These are phyloP conservation scores for Boletellus ananas DNA, from an alignment of 768 basidiomycete species.

Conservation along the genomic window DNA sequence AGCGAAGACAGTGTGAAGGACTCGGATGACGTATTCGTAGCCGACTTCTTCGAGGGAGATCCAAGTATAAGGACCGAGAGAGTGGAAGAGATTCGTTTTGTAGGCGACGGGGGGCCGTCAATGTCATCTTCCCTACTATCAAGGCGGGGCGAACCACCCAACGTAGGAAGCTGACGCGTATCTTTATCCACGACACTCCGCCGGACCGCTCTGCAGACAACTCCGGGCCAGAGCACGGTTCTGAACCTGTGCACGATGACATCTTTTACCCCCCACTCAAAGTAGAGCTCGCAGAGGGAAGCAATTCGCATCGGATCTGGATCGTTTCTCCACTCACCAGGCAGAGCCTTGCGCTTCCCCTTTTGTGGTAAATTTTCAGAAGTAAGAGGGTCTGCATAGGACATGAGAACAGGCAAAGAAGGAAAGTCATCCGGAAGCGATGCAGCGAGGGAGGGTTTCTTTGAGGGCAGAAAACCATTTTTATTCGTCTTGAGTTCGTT, in stretches of 20 bases:
- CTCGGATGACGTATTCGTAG: not conserved
- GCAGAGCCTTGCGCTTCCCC: conserved; percentile 35
- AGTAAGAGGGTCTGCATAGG: conserved; percentile 76
- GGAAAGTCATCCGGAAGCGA: conserved; percentile 68
- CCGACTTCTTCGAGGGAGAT: conserved; percentile 14
- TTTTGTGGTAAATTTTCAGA: conserved; percentile 47
- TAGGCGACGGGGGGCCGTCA: conserved; percentile 11
- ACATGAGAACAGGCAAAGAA: conserved; percentile 64
- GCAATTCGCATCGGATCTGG: conserved; percentile 73
- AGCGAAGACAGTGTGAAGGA: conserved; percentile 16
- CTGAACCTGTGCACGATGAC: conserved; percentile 81
- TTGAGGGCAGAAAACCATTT: conserved; percentile 57
- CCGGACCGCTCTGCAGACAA: conserved; percentile 68
- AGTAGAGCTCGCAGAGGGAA: conserved; percentile 77
- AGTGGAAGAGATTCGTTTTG: conserved; percentile 9
- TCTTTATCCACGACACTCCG: conserved; percentile 55
- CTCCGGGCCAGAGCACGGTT: conserved; percentile 76
- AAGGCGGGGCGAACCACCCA: not conserved
- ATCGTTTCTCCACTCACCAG: conserved; percentile 49
- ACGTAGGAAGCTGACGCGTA: conserved; percentile 2
- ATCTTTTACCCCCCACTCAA: conserved; percentile 89
- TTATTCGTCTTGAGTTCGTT: conserved; percentile 70
- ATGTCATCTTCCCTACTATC: not conserved
- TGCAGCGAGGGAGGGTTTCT: conserved; percentile 61
- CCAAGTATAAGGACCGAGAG: conserved; percentile 16